A percentile compares a stretch with the other conserved stretches of the same genome.
Conservation (phyloP, 768 basidiomycete species). For the Inosperma sp. region DNA sequence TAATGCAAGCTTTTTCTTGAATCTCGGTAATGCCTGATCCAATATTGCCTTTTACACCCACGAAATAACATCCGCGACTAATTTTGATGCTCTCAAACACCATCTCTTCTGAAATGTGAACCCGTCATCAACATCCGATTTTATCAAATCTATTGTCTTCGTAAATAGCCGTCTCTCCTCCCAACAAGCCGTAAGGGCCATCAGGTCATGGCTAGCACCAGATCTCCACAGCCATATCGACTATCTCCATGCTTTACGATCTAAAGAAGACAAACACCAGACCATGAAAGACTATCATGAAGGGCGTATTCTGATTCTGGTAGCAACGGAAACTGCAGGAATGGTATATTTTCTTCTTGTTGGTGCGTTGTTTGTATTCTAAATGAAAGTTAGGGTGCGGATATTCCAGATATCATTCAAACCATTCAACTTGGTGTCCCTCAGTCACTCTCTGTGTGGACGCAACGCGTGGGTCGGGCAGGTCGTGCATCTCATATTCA, state of each 20-base stretch:
- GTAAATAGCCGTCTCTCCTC: constrained; percentile 20
- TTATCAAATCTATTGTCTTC: constrained; percentile 21
- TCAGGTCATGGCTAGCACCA: constrained; percentile 15
- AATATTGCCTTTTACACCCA: constrained; percentile 29
- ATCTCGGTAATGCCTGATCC: constrained; percentile 34
- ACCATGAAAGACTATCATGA: constrained; percentile 23
- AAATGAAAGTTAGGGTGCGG: constrained; percentile 22
- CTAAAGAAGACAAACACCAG: constrained; percentile 17
- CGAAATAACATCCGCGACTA: constrained; percentile 19
- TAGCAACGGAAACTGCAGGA: constrained; percentile 34
- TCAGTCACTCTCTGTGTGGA: constrained; percentile 28
- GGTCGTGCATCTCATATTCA: constrained; percentile 19
- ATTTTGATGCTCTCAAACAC: constrained; percentile 22
- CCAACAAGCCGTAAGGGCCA: constrained; percentile 13
- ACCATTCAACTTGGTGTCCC: constrained; percentile 35
- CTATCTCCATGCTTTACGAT: constrained; percentile 24
- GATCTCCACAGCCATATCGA: constrained; percentile 16
- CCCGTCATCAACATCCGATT: background rate
- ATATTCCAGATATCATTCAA: constrained; percentile 35
- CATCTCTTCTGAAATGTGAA: constrained; percentile 5
- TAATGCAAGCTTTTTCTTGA: constrained; percentile 25
- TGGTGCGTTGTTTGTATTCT: background rate
- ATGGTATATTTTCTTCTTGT: constrained; percentile 27
- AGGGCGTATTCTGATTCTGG: constrained; percentile 23
- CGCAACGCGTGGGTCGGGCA: constrained; percentile 30